Percentiles rank a stretch among this genome's conserved stretches.
Evolutionary conservation across 441 rosid species (phyloP).

Genomic region (Erysimum pusillum): DNA sequence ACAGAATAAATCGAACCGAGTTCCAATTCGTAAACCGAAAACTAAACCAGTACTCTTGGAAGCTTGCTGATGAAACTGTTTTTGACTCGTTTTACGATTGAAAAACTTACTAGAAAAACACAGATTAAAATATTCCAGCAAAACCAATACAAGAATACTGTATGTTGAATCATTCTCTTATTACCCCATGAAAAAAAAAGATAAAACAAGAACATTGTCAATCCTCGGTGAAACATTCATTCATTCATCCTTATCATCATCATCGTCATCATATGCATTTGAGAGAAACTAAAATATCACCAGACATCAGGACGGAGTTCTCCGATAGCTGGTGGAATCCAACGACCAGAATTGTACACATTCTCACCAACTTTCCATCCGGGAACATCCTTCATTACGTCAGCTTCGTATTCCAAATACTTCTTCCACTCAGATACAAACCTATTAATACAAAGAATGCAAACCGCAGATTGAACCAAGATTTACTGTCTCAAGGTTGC

Average conservation of each 20-base stretch:
- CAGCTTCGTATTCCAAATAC: conserved; percentile 95
- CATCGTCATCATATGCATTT: conserved; percentile 35
- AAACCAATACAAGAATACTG: conserved; percentile 32
- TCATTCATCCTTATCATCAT: conserved; percentile 35
- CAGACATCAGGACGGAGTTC: conserved; percentile 98
- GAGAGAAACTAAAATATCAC: conserved; percentile 54
- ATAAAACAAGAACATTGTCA: conserved; percentile 28
- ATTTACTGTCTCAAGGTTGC: conserved; percentile 5
- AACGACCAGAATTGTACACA: conserved; percentile 91
- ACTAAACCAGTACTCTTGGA: conserved; percentile 6
- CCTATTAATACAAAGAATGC: conserved; percentile 46
- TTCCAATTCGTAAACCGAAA: conserved; percentile 5
- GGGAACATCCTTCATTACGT: conserved; percentile 96
- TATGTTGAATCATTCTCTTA: conserved; percentile 39
- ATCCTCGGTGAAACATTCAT: conserved; percentile 30
- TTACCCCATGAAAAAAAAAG: conserved; percentile 13
- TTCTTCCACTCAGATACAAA: conserved; percentile 97
- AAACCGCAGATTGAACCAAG: neutral
- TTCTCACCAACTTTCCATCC: conserved; percentile 98
- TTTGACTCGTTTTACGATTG: neutral
- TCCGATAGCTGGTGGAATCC: conserved; percentile 98
- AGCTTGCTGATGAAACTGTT: conserved; percentile 17
- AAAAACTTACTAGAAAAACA: conserved; percentile 20
- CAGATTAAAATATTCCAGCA: conserved; percentile 10
- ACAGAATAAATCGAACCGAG: conserved; percentile 8